These are phyloP conservation scores for Jimgerdemannia flammicorona DNA, from an alignment of 192 early-diverging fungal species.

Conservation along the genomic window DNA sequence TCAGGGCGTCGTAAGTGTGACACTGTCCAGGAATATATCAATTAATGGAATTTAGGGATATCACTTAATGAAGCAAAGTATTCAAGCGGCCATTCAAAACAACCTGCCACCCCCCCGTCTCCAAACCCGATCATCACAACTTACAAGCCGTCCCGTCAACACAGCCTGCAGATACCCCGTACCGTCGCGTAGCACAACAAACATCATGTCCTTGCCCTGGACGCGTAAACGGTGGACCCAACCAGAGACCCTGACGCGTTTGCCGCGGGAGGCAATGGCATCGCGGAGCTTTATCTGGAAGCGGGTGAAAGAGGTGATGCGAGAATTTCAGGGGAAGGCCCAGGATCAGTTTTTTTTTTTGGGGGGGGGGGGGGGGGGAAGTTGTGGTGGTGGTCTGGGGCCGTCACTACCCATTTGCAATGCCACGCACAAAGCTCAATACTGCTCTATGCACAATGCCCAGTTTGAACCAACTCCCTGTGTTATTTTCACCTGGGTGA, in stretches of 20 bases:
- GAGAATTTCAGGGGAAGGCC: no score
- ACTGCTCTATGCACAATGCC: no score
- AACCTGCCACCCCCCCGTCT: no score
- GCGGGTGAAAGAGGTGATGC: neutral
- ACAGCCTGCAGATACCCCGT: slow-evolving; percentile 93
- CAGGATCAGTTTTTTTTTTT: no score
- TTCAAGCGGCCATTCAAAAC: no score
- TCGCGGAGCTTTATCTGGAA: slow-evolving; percentile 74
- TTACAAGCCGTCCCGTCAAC: slow-evolving; percentile 77
- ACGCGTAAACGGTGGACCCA: slow-evolving; percentile 96
- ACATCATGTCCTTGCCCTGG: slow-evolving; percentile 97
- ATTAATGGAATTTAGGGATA: slow-evolving; percentile 5
- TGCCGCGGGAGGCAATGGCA: slow-evolving; percentile 57
- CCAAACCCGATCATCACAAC: neutral
- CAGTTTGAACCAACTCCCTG: no score
- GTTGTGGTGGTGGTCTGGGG: no score
- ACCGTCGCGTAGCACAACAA: slow-evolving; percentile 93
- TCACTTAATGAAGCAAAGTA: neutral
- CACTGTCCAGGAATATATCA: slow-evolving; percentile 51
- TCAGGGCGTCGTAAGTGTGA: slow-evolving; percentile 91
- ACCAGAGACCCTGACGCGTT: slow-evolving; percentile 82
- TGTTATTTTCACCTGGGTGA: no score
- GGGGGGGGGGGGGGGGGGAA: no score
- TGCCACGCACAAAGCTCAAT: no score
- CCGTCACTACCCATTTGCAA: no score